Conservation (phyloP, 1,139 yeast genomes). For the Taiozyma sp. region DNA sequence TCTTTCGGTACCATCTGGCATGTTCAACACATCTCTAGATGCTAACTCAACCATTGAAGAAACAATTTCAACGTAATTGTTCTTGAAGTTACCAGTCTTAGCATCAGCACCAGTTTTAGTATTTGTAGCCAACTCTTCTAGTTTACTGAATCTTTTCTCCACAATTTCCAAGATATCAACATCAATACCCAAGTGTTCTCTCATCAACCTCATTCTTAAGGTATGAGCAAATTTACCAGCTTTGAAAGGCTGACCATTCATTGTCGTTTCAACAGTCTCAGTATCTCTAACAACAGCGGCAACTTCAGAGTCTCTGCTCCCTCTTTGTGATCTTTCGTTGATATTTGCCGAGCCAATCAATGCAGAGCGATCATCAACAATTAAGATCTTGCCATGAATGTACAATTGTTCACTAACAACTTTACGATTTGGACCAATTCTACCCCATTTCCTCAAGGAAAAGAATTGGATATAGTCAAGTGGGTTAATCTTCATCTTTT, state of each 20-base stretch:
- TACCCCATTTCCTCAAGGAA: conserved; percentile 93
- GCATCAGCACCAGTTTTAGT: conserved; percentile 16
- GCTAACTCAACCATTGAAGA: conserved; percentile 76
- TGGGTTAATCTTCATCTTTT: conserved; percentile 78
- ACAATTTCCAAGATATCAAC: conserved; percentile 83
- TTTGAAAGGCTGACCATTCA: conserved; percentile 76
- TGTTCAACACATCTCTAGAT: conserved; percentile 55
- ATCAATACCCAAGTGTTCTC: conserved; percentile 93
- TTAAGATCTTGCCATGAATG: conserved; percentile 86
- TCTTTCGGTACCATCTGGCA: conserved; percentile 37
- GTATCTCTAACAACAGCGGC: conserved; percentile 86
- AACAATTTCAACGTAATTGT: conserved; percentile 30
- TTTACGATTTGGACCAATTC: conserved; percentile 69
- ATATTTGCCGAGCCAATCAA: conserved; percentile 96
- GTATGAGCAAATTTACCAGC: conserved; percentile 92
- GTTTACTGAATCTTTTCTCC: conserved; percentile 63
- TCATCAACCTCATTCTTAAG: conserved; percentile 83
- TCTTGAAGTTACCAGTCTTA: conserved; percentile 27
- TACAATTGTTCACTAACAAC: conserved; percentile 88
- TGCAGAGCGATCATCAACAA: conserved; percentile 92
- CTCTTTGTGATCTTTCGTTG: conserved; percentile 93
- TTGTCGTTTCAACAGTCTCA: conserved; percentile 62
- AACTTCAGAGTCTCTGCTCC: conserved; percentile 89
- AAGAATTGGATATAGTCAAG: conserved; percentile 88
- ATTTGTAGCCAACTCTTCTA: conserved; percentile 50